Conservation (phyloP, 2,329 filamentous ascomycete genomes). For the Huntiella abstrusa region DNA sequence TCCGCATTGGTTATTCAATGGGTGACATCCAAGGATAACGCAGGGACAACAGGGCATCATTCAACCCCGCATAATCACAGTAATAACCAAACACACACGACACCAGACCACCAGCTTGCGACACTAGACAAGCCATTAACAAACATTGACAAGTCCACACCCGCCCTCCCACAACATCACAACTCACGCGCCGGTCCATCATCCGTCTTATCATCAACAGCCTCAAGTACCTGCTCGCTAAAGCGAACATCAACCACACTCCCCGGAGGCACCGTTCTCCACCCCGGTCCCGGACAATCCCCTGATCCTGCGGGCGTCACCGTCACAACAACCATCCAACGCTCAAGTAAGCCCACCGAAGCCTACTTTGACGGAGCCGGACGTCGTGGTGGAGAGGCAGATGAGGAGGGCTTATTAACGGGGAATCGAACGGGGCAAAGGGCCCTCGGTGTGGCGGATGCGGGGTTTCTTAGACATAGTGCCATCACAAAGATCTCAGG, state of each 20-base stretch:
- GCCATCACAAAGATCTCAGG: neutral
- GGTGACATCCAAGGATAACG: constrained; percentile 31
- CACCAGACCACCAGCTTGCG: too few relatives aligned
- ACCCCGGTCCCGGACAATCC: neutral
- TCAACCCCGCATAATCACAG: neutral
- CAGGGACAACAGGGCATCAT: constrained; percentile 15
- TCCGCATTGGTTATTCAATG: constrained; percentile 43
- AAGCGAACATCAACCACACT: neutral
- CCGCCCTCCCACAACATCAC: neutral
- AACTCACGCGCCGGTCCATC: neutral
- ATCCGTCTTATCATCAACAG: neutral
- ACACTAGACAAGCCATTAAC: constrained; percentile 2
- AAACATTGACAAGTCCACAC: constrained; percentile 1
- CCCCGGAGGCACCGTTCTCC: neutral
- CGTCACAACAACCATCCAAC: constrained; percentile 22
- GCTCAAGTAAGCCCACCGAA: constrained; percentile 17
- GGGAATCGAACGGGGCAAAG: neutral
- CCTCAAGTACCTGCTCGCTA: constrained; percentile 2
- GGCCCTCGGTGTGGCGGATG: neutral
- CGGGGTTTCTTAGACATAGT: neutral
- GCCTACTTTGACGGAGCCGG: constrained; percentile 3
- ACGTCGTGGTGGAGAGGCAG: neutral
- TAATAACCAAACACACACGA: too few relatives aligned
- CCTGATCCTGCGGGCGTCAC: constrained; percentile 15
- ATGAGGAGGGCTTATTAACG: constrained; percentile 8